Base-by-base conservation (phyloP, 768 basidiomycete genomes). In the Polyporus arcularius region DNA sequence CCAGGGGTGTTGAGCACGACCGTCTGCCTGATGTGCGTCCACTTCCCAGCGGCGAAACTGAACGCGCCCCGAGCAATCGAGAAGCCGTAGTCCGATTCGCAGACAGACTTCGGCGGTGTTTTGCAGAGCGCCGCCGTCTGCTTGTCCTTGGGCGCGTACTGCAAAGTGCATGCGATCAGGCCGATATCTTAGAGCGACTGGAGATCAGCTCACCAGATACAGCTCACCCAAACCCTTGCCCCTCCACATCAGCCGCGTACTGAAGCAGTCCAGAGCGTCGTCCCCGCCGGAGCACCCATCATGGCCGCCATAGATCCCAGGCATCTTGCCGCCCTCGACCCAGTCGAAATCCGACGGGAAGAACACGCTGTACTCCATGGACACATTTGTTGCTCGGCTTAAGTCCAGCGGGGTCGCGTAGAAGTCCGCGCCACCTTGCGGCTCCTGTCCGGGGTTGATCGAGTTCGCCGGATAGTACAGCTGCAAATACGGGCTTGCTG, bases 191-290 rank as follows among this genome's bases (percentile, higher is more conserved):
- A 30, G 3, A 18, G 12, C 40, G 28, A 30, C 52, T 56, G n/a
- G 54, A 15, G 35, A 35, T 35, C 35, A 7, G 35, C 84, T 57
- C 67, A 90, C 88, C 60, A 90, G 76, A 67, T 92, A 93, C 30
- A 92, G 74, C 68, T 95, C 94, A 4, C 92, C 93, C 0, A 71
- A 72, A 4, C 93, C 92, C 0, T 74, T 74, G 12, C 71, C 67
- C 41, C 89, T 78, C 88, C 89, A 95, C 94, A 96, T 95, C 65
- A 95, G 58, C 30, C 94, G 75, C 6, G 92, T 94, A 68, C 89
- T 92, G 69, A 92, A 96, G 67, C 94, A 96, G 46, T 81, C 78
- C 39, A 76, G 63, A 7, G 91, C 93, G n/a, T 80, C 79, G 65
- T 85, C 77, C 1, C 91, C 91, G 5, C 91, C 91, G 18, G 89